Percentiles rank a stretch among this genome's conserved stretches.
Conservation (phyloP, 257 asterid species). For the Solanum bulbocastanum region DNA sequence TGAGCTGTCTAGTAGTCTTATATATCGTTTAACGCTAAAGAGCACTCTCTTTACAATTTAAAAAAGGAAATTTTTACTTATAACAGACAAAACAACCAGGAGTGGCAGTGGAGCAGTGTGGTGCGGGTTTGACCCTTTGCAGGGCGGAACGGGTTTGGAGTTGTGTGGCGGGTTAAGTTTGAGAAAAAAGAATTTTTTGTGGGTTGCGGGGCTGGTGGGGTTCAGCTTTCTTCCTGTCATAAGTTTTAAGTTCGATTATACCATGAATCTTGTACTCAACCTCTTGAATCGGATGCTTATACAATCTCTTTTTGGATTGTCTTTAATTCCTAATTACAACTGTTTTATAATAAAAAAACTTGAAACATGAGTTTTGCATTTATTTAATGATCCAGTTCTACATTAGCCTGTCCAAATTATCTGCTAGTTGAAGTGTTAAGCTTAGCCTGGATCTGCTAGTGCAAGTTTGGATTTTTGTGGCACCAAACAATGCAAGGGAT, state of each 20-base stretch:
- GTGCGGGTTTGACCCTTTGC: background rate
- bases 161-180: background rate
- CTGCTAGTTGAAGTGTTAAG: background rate
- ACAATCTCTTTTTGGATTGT: background rate
- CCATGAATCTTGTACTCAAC: background rate
- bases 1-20: background rate
- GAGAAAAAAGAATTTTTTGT: background rate
- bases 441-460: background rate
- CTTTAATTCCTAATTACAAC: background rate
- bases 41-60: background rate
- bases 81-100: background rate
- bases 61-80: background rate
- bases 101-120: background rate
- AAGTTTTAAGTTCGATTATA: background rate
- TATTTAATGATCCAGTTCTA: background rate
- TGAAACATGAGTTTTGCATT: background rate
- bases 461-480: background rate
- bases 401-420: background rate
- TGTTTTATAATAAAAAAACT: background rate
- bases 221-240: background rate
- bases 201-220: background rate
- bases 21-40: background rate
- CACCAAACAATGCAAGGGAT: background rate
- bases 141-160: background rate
- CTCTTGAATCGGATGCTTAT: background rate